Conservation (phyloP, 768 basidiomycete species). For the Tulasnella sp. region DNA sequence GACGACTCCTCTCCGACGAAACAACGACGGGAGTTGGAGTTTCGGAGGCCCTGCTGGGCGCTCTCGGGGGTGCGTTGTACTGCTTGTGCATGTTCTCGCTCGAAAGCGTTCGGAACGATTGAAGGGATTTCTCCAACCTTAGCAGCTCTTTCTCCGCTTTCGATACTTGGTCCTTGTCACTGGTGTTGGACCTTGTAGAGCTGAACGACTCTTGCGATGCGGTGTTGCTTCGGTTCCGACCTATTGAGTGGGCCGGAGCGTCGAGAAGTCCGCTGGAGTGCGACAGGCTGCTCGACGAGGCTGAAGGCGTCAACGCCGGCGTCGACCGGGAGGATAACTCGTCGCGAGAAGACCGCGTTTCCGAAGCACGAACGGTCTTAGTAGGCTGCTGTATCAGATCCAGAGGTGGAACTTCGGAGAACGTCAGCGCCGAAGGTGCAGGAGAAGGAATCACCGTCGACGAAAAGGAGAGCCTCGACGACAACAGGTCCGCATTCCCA, state of each 20-base stretch:
- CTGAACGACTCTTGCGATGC: neutral
- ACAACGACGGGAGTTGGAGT: neutral
- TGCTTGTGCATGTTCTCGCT: neutral
- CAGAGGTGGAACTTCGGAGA: neutral
- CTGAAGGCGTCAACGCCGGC: neutral
- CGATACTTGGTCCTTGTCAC: neutral
- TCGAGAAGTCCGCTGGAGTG: neutral
- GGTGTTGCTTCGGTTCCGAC: neutral
- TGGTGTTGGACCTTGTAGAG: neutral
- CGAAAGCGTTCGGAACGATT: neutral
- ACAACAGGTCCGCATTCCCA: neutral
- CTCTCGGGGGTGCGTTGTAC: neutral
- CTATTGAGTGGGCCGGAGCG: neutral
- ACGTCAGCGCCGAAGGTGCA: neutral
- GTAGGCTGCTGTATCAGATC: neutral
- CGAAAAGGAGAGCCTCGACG: neutral
- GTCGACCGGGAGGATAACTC: neutral
- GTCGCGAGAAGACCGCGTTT: neutral
- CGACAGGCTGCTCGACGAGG: neutral
- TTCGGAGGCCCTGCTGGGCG: neutral
- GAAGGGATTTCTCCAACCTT: neutral
- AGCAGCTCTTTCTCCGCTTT: neutral
- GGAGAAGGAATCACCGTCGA: neutral
- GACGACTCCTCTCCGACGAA: neutral
- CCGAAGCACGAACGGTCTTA: neutral